Evolutionary conservation across 2,329 filamentous ascomycete species (phyloP).

Genomic region (Trichoderma oligosporum): DNA sequence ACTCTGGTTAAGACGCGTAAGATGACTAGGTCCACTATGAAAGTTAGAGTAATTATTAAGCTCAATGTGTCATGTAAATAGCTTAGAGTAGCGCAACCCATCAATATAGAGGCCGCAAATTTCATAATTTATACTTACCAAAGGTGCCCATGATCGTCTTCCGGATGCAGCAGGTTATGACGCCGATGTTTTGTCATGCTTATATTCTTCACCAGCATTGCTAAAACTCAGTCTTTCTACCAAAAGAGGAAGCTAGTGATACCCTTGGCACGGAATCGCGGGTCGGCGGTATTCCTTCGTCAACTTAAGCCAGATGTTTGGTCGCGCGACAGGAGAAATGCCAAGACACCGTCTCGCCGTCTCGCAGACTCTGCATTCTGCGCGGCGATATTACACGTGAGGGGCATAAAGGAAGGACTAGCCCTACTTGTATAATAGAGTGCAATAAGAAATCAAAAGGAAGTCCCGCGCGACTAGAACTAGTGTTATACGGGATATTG

Average conservation of each 20-base stretch:
- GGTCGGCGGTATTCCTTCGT: neutral
- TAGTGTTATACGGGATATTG: too few relatives aligned
- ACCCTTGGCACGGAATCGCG: constrained; percentile 4
- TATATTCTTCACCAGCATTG: too few relatives aligned
- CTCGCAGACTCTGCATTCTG: neutral
- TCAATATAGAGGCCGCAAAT: neutral
- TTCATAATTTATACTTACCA: too few relatives aligned
- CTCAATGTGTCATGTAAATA: neutral
- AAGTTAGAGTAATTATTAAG: constrained; percentile 16
- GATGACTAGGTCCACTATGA: neutral
- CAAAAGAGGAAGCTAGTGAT: constrained; percentile 10
- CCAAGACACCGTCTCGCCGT: neutral
- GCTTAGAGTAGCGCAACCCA: too few relatives aligned
- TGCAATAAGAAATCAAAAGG: too few relatives aligned
- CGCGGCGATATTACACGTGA: neutral
- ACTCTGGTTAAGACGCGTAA: neutral
- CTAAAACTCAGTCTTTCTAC: too few relatives aligned
- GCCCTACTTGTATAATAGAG: too few relatives aligned
- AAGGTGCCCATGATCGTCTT: too few relatives aligned
- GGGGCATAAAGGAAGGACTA: too few relatives aligned
- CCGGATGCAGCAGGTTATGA: too few relatives aligned
- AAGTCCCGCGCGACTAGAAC: too few relatives aligned
- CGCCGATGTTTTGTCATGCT: too few relatives aligned
- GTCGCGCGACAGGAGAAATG: neutral
- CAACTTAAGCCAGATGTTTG: neutral